Conservation (phyloP, 148 eudicot species). For the Fagopyrum esculentum region DNA sequence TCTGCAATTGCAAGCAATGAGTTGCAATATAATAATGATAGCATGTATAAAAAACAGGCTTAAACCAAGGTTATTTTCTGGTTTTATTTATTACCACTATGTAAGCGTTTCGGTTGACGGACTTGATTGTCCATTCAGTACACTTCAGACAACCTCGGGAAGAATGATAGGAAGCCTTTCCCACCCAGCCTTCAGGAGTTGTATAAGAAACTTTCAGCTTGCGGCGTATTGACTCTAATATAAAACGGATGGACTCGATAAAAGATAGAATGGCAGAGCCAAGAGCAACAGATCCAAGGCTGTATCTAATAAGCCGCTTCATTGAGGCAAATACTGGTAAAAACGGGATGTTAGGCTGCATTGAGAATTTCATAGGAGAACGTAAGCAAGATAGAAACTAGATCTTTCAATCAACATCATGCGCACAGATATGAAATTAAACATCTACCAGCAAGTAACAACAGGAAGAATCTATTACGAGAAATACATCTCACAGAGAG, state of each 20-base stretch:
- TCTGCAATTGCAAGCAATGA: conserved; percentile 34
- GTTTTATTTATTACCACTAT: conserved; percentile 52
- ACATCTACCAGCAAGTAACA: neutral
- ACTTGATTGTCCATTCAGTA: conserved; percentile 78
- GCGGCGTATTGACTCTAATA: conserved; percentile 79
- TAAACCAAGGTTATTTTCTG: too few species aligned
- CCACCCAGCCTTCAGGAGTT: conserved; percentile 53
- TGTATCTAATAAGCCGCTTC: conserved; percentile 77
- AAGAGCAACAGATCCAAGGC: conserved; percentile 82
- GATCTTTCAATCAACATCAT: neutral
- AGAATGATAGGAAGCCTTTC: conserved; percentile 45
- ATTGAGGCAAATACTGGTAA: conserved; percentile 89
- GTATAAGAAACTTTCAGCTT: conserved; percentile 60
- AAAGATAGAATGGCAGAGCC: conserved; percentile 77
- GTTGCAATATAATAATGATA: neutral
- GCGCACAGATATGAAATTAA: neutral
- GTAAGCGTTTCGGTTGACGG: conserved; percentile 88
- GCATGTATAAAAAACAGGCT: too few species aligned
- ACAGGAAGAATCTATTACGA: neutral
- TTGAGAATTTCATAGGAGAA: conserved; percentile 7
- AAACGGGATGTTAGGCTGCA: conserved; percentile 77
- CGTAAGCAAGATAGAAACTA: conserved; percentile 5
- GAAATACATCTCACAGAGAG: too few species aligned
- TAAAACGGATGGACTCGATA: conserved; percentile 67
- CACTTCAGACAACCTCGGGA: conserved; percentile 51